A percentile compares a stretch with the other conserved stretches of the same genome.
These are phyloP conservation scores for Calocybe gambosa DNA, from an alignment of 1,284 basidiomycete genomes.

Conservation along the genomic window DNA sequence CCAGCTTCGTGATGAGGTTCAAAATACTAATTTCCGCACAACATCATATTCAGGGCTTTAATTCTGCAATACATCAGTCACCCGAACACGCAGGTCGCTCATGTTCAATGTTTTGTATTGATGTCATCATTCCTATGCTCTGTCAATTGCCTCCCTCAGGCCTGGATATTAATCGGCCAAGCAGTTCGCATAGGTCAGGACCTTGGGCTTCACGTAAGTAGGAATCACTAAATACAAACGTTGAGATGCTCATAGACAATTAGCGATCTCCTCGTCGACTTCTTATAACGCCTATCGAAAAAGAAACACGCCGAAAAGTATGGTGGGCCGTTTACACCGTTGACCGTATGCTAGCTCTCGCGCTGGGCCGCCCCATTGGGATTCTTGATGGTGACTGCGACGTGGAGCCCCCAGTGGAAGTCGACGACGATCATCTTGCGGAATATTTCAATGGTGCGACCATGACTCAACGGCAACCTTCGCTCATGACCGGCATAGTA, in stretches of 20 bases:
- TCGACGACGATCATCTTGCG: constrained; percentile 72
- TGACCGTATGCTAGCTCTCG: constrained; percentile 85
- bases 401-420: constrained; percentile 71
- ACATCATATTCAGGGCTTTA: constrained; percentile 59
- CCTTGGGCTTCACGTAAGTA: constrained; percentile 79
- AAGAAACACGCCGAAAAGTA: constrained; percentile 81
- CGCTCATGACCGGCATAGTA: constrained; percentile 76
- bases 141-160: constrained; percentile 85
- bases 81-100: constrained; percentile 71
- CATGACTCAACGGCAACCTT: constrained; percentile 48
- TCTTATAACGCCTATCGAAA: constrained; percentile 65
- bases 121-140: constrained; percentile 86
- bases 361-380: constrained; percentile 76
- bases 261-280: constrained; percentile 79
- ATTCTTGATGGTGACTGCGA: constrained; percentile 79
- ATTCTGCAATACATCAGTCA: constrained; percentile 86
- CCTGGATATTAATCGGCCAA: constrained; percentile 85
- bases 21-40: constrained; percentile 2
- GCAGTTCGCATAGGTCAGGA: constrained; percentile 84
- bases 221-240: not conserved
- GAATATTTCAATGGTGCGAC: constrained; percentile 64
- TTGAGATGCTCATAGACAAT: constrained; percentile 3
- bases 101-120: constrained; percentile 84
- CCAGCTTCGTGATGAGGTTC: not conserved
- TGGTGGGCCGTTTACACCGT: constrained; percentile 90